Evolutionary conservation across 202 grass and related monocot genomes (phyloP).

Genomic region (Panicum virgatum): DNA sequence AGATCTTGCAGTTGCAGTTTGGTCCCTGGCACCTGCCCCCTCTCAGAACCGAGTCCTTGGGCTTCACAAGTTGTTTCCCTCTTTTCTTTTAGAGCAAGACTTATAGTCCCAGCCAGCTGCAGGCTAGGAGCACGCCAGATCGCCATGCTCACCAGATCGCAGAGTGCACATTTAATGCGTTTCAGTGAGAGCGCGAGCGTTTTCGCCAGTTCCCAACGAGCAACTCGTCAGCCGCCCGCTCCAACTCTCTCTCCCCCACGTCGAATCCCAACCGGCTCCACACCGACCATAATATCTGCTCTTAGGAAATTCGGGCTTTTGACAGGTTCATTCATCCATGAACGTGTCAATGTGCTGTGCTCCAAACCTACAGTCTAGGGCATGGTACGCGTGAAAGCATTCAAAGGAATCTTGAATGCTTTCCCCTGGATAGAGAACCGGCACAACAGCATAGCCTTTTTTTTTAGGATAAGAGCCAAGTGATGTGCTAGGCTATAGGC

Average conservation of each 20-base stretch:
- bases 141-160: too few relatives aligned
- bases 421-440: neutral
- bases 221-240: too few relatives aligned
- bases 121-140: too few relatives aligned
- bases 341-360: neutral
- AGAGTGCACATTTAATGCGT: too few relatives aligned
- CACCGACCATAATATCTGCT: too few relatives aligned
- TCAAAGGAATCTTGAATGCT: neutral
- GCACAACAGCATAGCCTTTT: neutral
- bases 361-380: neutral
- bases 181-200: too few relatives aligned
- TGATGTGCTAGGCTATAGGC: neutral
- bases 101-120: too few relatives aligned
- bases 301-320: neutral
- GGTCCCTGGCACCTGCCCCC: neutral
- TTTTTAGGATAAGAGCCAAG: neutral
- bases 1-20: neutral
- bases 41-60: neutral
- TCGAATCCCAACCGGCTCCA: too few relatives aligned
- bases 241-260: too few relatives aligned
- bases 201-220: too few relatives aligned
- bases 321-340: neutral
- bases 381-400: neutral
- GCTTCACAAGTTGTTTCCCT: neutral
- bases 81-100: neutral